These are phyloP conservation scores for Lactarius quietus DNA, from an alignment of 768 basidiomycete species.

Conservation along the genomic window DNA sequence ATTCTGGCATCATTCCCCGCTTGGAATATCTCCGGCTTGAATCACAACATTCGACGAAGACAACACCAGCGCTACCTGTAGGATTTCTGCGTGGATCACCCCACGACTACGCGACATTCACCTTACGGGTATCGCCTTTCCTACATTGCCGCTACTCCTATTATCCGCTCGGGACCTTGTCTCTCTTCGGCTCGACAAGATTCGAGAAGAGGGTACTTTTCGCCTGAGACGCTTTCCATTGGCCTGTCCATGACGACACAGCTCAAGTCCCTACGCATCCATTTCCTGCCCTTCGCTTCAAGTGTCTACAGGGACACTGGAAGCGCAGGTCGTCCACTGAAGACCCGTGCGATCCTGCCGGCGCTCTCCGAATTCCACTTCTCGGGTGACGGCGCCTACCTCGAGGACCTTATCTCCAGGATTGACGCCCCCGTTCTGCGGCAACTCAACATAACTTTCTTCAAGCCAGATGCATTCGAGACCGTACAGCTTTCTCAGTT, in stretches of 20 bases:
- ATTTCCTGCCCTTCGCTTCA: not conserved
- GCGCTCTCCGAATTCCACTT: slow-evolving; percentile 8
- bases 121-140: not conserved
- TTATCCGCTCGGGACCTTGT: slow-evolving; percentile 2
- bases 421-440: not conserved
- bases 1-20: not conserved
- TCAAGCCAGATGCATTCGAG: not conserved
- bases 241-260: not conserved
- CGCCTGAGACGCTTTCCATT: not conserved
- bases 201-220: slow-evolving; percentile 2
- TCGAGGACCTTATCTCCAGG: slow-evolving; percentile 7
- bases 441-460: not conserved
- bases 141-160: slow-evolving; percentile 8
- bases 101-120: slow-evolving; percentile 12
- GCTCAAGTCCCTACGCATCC: not conserved
- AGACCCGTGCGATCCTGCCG: not conserved
- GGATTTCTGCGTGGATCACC: slow-evolving; percentile 7
- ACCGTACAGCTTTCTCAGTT: slow-evolving; percentile 6
- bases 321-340: not conserved
- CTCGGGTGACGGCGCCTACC: not conserved
- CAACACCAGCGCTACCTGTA: not conserved
- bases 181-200: slow-evolving; percentile 6
- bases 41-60: not conserved
- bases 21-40: slow-evolving; percentile 6
- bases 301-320: not conserved